Percentiles rank a stretch among this genome's conserved stretches.
Conservation (phyloP, 257 asterid species). For the Oldenlandia corymbosa region DNA sequence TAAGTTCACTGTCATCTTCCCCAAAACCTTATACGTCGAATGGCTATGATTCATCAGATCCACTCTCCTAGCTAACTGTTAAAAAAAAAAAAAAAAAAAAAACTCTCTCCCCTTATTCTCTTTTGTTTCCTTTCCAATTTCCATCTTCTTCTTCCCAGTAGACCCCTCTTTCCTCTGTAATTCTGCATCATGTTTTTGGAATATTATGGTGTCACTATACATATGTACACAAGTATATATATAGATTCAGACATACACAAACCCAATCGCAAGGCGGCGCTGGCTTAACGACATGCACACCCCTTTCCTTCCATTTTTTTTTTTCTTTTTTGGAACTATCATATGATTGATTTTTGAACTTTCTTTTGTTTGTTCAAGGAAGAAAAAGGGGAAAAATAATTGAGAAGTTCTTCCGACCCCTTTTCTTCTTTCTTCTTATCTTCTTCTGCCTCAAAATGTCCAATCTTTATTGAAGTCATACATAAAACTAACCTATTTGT, state of each 20-base stretch:
- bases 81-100: too few species aligned
- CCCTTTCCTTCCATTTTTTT: too few species aligned
- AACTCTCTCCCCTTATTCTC: not conserved
- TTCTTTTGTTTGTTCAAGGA: not conserved
- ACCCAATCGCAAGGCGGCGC: constrained; percentile 5
- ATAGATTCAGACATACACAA: not conserved
- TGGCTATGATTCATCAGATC: constrained; percentile 1
- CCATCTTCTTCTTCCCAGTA: not conserved
- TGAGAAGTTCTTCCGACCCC: not conserved
- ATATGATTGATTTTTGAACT: not conserved
- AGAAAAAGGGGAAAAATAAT: not conserved
- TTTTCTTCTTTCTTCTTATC: too few species aligned
- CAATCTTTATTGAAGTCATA: constrained; percentile 12
- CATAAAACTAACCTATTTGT: not conserved
- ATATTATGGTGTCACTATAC: constrained; percentile 4
- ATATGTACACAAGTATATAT: not conserved
- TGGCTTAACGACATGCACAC: not conserved
- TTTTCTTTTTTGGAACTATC: constrained; percentile 9
- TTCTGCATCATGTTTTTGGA: constrained; percentile 1
- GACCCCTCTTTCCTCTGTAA: constrained; percentile 15
- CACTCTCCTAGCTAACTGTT: constrained; percentile 11
- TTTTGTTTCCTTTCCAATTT: not conserved
- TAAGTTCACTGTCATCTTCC: constrained; percentile 15
- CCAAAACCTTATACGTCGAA: constrained; percentile 3
- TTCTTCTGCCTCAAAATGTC: constrained; percentile 7